A percentile compares a stretch with the other conserved stretches of the same genome.
phyloP scores from a whole-genome alignment of 768 basidiomycete species.

The Boletus speciosus region DNA sequence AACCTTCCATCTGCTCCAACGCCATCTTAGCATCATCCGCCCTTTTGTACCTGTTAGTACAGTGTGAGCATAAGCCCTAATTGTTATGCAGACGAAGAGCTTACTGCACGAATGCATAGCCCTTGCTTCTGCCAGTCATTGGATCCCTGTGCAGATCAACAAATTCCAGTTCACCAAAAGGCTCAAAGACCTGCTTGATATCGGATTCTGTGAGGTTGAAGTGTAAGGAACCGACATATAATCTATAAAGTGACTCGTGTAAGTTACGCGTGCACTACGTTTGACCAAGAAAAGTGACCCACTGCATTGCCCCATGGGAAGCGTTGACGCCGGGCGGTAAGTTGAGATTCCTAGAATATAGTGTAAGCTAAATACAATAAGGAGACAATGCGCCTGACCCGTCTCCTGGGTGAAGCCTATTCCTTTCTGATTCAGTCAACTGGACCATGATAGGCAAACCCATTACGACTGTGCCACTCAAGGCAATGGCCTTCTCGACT shows the following conservation, averaged over 20 bases:
- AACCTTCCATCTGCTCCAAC: slow-evolving; percentile 97
- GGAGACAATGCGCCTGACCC: slow-evolving; percentile 48
- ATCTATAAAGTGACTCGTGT: slow-evolving; percentile 41
- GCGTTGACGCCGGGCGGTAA: slow-evolving; percentile 82
- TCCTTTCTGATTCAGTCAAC: slow-evolving; percentile 95
- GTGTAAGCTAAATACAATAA: slow-evolving; percentile 10
- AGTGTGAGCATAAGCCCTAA: slow-evolving; percentile 1
- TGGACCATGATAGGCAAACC: slow-evolving; percentile 97
- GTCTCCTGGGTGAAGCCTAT: slow-evolving; percentile 83
- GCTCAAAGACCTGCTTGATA: slow-evolving; percentile 98
- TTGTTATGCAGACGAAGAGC: slow-evolving; percentile 23
- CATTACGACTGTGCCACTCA: slow-evolving; percentile 96
- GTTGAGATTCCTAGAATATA: slow-evolving; percentile 59
- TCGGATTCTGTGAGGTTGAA: slow-evolving; percentile 97
- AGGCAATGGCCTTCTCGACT: slow-evolving; percentile 84
- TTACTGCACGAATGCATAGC: slow-evolving; percentile 96
- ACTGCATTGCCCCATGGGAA: slow-evolving; percentile 83
- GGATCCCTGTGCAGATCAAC: slow-evolving; percentile 97
- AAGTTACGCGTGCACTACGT: slow-evolving; percentile 5
- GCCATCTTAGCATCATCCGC: slow-evolving; percentile 96
- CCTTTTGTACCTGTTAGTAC: slow-evolving; percentile 69
- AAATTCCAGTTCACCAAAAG: slow-evolving; percentile 97
- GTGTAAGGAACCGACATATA: slow-evolving; percentile 96
- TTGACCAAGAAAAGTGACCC: slow-evolving; percentile 35
- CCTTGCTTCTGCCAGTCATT: slow-evolving; percentile 92